Conservation (phyloP, 495 filamentous ascomycete genomes). For the Schizothecium vesticola region DNA sequence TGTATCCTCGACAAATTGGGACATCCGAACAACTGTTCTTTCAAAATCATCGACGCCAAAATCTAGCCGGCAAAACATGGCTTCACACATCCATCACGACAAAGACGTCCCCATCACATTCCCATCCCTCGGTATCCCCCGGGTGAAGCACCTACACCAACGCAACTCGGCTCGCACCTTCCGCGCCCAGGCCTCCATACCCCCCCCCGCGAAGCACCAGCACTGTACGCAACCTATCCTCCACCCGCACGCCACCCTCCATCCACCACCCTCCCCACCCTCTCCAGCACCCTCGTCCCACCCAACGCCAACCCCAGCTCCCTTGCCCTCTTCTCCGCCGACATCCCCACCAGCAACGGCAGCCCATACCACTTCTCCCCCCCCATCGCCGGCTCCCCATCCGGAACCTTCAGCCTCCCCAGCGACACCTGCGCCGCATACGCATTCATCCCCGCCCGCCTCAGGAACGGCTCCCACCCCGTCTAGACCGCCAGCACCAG, state of each 20-base stretch:
- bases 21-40: not conserved
- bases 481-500: slow-evolving; percentile 47
- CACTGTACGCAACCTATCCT: not conserved
- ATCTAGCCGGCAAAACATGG: not conserved
- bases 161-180: too few species aligned
- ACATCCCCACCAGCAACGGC: slow-evolving; percentile 55
- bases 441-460: slow-evolving; percentile 69
- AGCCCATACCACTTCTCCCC: slow-evolving; percentile 39
- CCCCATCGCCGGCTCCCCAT: slow-evolving; percentile 12
- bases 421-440: slow-evolving; percentile 73
- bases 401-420: slow-evolving; percentile 40
- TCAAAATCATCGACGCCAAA: not conserved
- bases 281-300: slow-evolving; percentile 45
- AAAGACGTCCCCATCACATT: not conserved
- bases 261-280: slow-evolving; percentile 41
- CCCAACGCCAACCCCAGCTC: slow-evolving; percentile 47
- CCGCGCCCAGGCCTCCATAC: not conserved
- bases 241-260: slow-evolving; percentile 24
- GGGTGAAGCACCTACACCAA: not conserved
- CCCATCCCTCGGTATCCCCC: not conserved
- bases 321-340: slow-evolving; percentile 36
- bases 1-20: not conserved
- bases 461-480: slow-evolving; percentile 69
- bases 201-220: not conserved
- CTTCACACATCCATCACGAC: not conserved